Base-by-base conservation (phyloP, 331 rosid genomes). In the Cydonia oblonga region DNA sequence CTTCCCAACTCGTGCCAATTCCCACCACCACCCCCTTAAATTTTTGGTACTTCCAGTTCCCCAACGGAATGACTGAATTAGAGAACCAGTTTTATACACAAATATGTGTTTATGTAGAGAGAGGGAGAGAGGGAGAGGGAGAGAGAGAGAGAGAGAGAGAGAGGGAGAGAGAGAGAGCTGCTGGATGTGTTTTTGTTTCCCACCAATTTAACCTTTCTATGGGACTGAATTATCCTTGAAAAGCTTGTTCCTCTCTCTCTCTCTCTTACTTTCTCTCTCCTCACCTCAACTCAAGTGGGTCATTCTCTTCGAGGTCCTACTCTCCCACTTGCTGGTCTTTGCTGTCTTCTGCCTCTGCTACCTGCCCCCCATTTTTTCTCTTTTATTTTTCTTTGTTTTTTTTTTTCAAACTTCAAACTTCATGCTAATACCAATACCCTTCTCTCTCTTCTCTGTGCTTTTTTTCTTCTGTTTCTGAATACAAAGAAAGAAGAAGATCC, bases 251-350 rank as follows among this genome's bases (percentile, higher is more conserved):
- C 28, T 38, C 44, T 38, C 13, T 24, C 28, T 26, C 4, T 19
- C 13, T 24, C 64, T 24, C 19, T 81, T 65, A 75, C 62, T 35
- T n/a, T 8, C 59, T 44, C 24, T 20, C 23, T 9, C 59, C 59
- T 64, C 42, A 49, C 53, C 40, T 53, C 42, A 49, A 46, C 87
- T 76, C 83, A 85, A 85, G 89, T 92, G 96, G 91, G 91, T 85
- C 92, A 84, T 79, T 81, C 81, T 80, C 80, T 77, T 79, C 80
- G 87, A 86, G 92, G 90, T 80, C 92, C 87, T 85, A 86, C 96
- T 53, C 69, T 78, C 83, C 97, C 93, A 91, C 96, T 91, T 86
- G 96, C 83, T 83, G 72, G 79, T 77, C 81, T 76, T 73, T 77
- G 80, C 82, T 86, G 86, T 83, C 89, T 85, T 49, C 84, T 60